Evolutionary conservation across 129 eudicot species (phyloP), one percentile per base, ranked within the genome.

Genomic region (Kitagawia praeruptora): DNA sequence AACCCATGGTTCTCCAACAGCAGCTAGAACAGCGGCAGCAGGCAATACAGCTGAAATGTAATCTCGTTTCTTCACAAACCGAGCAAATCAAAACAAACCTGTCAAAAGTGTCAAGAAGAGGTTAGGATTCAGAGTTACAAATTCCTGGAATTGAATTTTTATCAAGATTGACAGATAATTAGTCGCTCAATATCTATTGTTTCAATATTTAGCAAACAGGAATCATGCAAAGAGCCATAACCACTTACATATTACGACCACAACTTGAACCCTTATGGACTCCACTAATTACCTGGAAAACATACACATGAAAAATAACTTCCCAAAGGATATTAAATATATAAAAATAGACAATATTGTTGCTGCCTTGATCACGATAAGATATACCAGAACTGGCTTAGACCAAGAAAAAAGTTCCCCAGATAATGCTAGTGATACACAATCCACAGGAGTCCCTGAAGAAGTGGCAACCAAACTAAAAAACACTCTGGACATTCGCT

Each of bases 1-100:
- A 72, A 91, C 86, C 98, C 98, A 89, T 14, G 97, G 92, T 87
- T 94, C 98, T 15, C 96, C 98, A n/a, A 91, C 91, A 73, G 88
- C 97, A 45, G 86, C 93, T 19, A 94, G 81, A 78, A 86, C 93
- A 31, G 97, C 88, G 45, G 97, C 98, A 77, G 83, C 88, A 27
- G 98, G 98, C 89, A 91, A 88, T 6, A 77, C 82, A 8, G 98
- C 92, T 15, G 98, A 83, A 28, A 94, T 92, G 15, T 91, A 85
- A 82, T 94, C 96, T 82, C 89, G 89, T 86, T 86, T 89, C 80
- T 91, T 90, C 34, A 85, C 79, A 11, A 91, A 85, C 77, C 88
- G 87, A 14, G 90, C 84, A 78, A 78, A 89, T 27, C 87, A 76
- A 88, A 89, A 89, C 73, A 94, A 71, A 8, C 92, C 97, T 18